A percentile compares a stretch with the other conserved stretches of the same genome.
Conservation (phyloP, 2,329 filamentous ascomycete species). For the Penicillium sp. region DNA sequence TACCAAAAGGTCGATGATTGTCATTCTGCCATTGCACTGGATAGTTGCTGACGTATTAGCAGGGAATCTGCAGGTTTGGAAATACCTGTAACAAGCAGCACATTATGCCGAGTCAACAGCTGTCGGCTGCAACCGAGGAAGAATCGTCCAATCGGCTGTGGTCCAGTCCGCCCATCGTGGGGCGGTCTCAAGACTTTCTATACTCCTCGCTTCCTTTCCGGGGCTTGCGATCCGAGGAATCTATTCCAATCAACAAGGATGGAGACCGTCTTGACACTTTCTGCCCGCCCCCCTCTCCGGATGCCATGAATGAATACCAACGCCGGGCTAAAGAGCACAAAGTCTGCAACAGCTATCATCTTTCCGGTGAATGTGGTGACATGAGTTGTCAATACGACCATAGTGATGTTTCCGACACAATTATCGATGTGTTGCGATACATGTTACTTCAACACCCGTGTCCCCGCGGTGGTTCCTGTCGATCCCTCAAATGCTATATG, state of each 20-base stretch:
- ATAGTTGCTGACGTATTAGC: neutral
- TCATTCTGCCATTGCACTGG: neutral
- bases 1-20: constrained; percentile 27
- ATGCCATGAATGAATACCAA: constrained; percentile 40
- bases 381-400: constrained; percentile 45
- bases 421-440: constrained; percentile 41
- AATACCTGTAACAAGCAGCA: constrained; percentile 29
- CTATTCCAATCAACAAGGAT: constrained; percentile 45
- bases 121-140: constrained; percentile 14
- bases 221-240: constrained; percentile 18
- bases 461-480: constrained; percentile 38
- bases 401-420: constrained; percentile 35
- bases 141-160: constrained; percentile 15
- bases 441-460: constrained; percentile 45
- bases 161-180: constrained; percentile 9
- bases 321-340: constrained; percentile 37
- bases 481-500: constrained; percentile 40
- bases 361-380: constrained; percentile 39
- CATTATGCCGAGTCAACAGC: constrained; percentile 24
- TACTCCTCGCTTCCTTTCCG: constrained; percentile 15
- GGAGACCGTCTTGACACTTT: constrained; percentile 46
- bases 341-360: constrained; percentile 48
- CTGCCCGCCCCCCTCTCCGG: constrained; percentile 32
- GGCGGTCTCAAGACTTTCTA: constrained; percentile 22
- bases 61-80: constrained; percentile 34